Percentiles rank a stretch among this genome's conserved stretches.
These are phyloP conservation scores for Chrysoporthe cubensis DNA, from an alignment of 2,329 filamentous ascomycete genomes.

Conservation along the genomic window DNA sequence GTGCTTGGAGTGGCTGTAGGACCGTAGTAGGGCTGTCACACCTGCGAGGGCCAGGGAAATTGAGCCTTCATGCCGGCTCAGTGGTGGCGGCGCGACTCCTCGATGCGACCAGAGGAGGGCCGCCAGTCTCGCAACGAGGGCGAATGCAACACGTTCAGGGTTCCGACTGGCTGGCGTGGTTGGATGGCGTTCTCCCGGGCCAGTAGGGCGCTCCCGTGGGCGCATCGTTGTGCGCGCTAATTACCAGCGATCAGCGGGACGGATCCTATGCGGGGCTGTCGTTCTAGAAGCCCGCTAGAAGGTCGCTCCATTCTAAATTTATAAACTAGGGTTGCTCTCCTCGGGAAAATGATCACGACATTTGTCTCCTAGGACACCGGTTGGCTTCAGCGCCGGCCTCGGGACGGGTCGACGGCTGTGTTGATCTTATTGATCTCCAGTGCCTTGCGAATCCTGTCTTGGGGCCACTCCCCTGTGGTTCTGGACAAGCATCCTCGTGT, in stretches of 20 bases:
- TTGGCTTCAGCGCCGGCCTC: not conserved
- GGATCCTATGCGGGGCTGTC: not conserved
- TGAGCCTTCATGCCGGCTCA: conserved; percentile 1
- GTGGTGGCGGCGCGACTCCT: not conserved
- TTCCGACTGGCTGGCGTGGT: not conserved
- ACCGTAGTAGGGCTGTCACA: not conserved
- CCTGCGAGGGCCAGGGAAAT: conserved; percentile 3
- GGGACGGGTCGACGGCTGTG: not conserved
- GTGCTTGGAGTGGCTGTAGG: not conserved
- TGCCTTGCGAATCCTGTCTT: not conserved
- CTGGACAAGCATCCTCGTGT: not conserved
- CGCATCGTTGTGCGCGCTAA: not conserved
- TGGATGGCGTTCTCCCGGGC: not conserved
- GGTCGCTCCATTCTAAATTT: not conserved
- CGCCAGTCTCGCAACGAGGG: not conserved
- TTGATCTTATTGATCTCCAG: not conserved
- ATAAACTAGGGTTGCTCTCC: not conserved
- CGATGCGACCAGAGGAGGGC: not conserved
- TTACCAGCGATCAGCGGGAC: not conserved
- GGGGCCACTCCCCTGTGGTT: not conserved
- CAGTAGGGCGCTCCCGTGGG: not conserved
- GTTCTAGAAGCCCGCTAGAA: conserved; percentile 14
- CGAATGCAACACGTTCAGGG: not conserved
- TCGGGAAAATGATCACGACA: not conserved
- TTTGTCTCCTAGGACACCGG: not conserved